phyloP scores from a whole-genome alignment of 805 yeast genomes.

The Metschnikowia peoriensis region DNA sequence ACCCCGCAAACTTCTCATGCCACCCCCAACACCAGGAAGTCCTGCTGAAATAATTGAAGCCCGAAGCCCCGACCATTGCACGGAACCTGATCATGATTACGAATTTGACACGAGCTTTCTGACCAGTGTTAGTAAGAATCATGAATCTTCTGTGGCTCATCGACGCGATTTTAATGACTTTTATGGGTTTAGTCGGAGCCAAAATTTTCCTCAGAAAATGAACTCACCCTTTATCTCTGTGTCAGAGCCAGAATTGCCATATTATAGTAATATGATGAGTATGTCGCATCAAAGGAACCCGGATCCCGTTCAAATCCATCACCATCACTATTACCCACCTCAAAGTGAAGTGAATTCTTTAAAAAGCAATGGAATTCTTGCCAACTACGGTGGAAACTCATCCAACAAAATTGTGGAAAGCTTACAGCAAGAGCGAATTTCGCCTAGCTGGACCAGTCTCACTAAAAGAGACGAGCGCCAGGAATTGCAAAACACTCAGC shows the following conservation, averaged over 20 bases:
- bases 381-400: not conserved
- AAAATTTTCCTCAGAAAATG: not conserved
- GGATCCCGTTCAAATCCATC: slow-evolving; percentile 34
- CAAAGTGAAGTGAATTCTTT: not conserved
- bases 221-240: not conserved
- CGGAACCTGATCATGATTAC: slow-evolving; percentile 18
- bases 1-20: slow-evolving; percentile 30
- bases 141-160: not conserved
- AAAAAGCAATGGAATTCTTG: not conserved
- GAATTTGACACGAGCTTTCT: slow-evolving; percentile 27
- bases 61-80: slow-evolving; percentile 3
- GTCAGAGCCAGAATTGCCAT: not conserved
- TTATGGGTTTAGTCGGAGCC: not conserved
- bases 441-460: not conserved
- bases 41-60: not conserved
- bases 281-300: not conserved
- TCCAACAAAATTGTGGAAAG: not conserved
- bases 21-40: slow-evolving; percentile 18
- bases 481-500: not conserved
- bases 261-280: not conserved
- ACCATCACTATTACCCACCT: slow-evolving; percentile 43
- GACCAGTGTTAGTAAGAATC: not conserved
- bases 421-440: not conserved
- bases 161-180: not conserved
- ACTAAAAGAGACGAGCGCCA: not conserved